Evolutionary conservation across 306 rosid species (phyloP).

Genomic region (Lablab purpureus): DNA sequence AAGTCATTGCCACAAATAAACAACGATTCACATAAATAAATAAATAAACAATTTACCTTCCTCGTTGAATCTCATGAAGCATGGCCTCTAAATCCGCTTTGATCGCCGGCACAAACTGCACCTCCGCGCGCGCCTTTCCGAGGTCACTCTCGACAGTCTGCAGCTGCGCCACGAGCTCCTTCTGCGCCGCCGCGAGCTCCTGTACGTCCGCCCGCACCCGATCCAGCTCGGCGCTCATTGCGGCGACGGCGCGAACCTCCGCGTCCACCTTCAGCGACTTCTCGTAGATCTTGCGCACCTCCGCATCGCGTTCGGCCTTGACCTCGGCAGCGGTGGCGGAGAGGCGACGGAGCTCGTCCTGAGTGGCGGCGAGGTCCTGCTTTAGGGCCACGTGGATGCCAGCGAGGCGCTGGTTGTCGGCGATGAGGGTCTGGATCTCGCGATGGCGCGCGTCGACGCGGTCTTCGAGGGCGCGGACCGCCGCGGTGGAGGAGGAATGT

Average conservation of each 20-base stretch:
- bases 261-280: slow-evolving; percentile 75
- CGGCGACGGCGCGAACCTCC: slow-evolving; percentile 68
- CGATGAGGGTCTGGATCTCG: slow-evolving; percentile 77
- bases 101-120: slow-evolving; percentile 52
- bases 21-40: background rate
- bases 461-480: slow-evolving; percentile 64
- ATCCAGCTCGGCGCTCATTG: slow-evolving; percentile 65
- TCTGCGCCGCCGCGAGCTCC: slow-evolving; percentile 49
- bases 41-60: slow-evolving; percentile 66
- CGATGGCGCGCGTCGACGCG: slow-evolving; percentile 66
- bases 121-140: slow-evolving; percentile 52
- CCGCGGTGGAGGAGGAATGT: slow-evolving; percentile 40
- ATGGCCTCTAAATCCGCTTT: slow-evolving; percentile 65
- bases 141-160: slow-evolving; percentile 57
- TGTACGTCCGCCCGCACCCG: slow-evolving; percentile 62
- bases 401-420: slow-evolving; percentile 86
- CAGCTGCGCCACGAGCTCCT: slow-evolving; percentile 66
- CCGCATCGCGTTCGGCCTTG: slow-evolving; percentile 73
- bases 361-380: slow-evolving; percentile 72
- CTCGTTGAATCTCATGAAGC: slow-evolving; percentile 72
- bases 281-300: slow-evolving; percentile 76
- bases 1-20: slow-evolving; percentile 9
- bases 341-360: slow-evolving; percentile 66
- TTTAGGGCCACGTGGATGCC: slow-evolving; percentile 86
- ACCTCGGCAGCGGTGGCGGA: slow-evolving; percentile 60